Base-by-base conservation (phyloP, 805 yeast genomes). In the Pichia sporocuriosa region DNA sequence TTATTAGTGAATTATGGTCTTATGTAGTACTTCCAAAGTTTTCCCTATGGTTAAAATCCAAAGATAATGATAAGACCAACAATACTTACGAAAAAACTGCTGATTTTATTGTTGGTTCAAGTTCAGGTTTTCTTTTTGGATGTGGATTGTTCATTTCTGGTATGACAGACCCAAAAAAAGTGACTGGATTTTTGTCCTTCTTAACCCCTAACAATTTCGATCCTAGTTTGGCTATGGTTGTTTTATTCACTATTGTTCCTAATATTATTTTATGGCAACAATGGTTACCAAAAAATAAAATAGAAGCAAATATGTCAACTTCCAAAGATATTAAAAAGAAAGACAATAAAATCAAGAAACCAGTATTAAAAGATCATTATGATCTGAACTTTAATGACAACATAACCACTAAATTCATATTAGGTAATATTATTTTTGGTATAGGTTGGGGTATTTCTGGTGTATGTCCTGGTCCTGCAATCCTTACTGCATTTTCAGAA, bases 381-480 rank as follows among this genome's bases (percentile, higher is more conserved):
- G 43, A 50, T 13, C 43, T 64, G 29, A 56, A 58, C 19, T 56
- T 42, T 29, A 41, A 53, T 17, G 55, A 53, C 3, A 47, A 51
- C 3, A 54, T 64, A 2, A 48, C 61, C 0, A 19, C 36, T 0
- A 57, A 54, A 28, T 63, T 73, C 37, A 17, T 74, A 0, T 4
- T 65, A 3, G 79, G 79, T 2, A 61, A 68, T 44, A 56, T 57
- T 0, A 11, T 71, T 6, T 74, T 74, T 48, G 79, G 79, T 9
- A 12, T 67, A 8, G 79, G 79, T 0, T 74, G 79, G 79, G 79
- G 75, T 1, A 26, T 70, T 3, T 50, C 66, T 0, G 79, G 79
- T 1, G 55, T 72, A 4, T 74, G 79, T 50, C 79, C 79, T 0
- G 79, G 76, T 4, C 77, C 79, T 13, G 79, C 70, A 0, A 41